Evolutionary conservation across 257 asterid species (phyloP), one percentile per base, ranked within the genome.

Genomic region (Craterostigma plantagineum): DNA sequence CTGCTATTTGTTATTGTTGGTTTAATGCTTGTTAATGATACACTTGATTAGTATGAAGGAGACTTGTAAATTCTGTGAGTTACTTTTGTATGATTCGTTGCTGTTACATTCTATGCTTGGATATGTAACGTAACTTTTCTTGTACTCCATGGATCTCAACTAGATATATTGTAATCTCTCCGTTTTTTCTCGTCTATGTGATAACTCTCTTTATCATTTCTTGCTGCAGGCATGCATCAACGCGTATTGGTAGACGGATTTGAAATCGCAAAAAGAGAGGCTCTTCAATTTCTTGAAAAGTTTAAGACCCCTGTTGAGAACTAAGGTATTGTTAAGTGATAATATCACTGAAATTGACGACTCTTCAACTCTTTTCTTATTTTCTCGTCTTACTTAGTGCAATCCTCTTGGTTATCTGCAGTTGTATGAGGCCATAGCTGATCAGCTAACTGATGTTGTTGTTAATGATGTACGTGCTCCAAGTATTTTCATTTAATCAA

Each of bases 221-320:
- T n/a, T n/a, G n/a, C 52, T 77, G 45, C 74, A 90, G 99, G 99
- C 56, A 79, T 78, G 86, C 99, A 90, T 71, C 99, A 96, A 14
- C 96, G 95, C 44, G 91, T 90, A 43, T 63, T 90, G 34, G 96
- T 80, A 45, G 99, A 90, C 79, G 96, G 99, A 35, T 80, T 80
- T 59, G 96, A 90, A 64, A 80, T 90, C 35, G 96, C 99, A 18
- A 90, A 90, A 64, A 71, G 82, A 63, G 96, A 91, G 46, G 77
- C 93, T 38, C 66, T 90, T 10, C 79, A 72, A 54, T 90, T 77
- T 71, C 80, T 90, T 59, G 99, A 90, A 45, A 84, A 73, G 53
- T 90, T 90, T 57, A 90, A 75, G 84, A 90, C 92, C 43, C 75
- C 81, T 35, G 99, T 75, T 36, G 47, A 79, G 99, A 70, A 90